phyloP scores from a whole-genome alignment of 1,139 yeast genomes.

The Barnettozyma hawaiiensis region DNA sequence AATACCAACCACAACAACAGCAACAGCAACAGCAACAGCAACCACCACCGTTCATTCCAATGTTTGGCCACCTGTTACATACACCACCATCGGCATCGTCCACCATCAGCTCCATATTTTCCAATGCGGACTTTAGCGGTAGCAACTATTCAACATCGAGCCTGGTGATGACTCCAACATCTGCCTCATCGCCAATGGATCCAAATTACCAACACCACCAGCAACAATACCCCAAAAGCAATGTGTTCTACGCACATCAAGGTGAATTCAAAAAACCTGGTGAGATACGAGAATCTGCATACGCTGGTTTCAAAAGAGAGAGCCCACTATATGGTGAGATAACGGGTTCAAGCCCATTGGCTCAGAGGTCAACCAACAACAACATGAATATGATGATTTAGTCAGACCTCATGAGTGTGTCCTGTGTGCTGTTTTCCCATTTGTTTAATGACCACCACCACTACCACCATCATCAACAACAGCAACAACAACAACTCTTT shows the following conservation, averaged over 20 bases:
- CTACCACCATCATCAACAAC: no score
- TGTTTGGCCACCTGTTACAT: constrained; percentile 7
- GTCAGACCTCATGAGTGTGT: no score
- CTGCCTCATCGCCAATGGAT: constrained; percentile 21
- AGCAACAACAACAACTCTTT: no score
- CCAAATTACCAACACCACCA: constrained; percentile 6
- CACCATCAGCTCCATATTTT: constrained; percentile 22
- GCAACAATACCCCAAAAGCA: constrained; percentile 3
- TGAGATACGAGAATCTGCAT: constrained; percentile 6
- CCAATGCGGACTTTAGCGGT: constrained; percentile 12
- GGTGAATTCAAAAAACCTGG: constrained; percentile 8
- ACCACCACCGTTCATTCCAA: constrained; percentile 9
- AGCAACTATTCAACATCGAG: constrained; percentile 19
- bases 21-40: not conserved
- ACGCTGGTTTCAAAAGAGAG: constrained; percentile 12
- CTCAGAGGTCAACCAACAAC: constrained; percentile 23
- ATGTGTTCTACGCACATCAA: constrained; percentile 7
- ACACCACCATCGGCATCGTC: constrained; percentile 27
- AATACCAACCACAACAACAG: constrained; percentile 6
- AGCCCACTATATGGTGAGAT: constrained; percentile 7
- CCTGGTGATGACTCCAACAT: constrained; percentile 15
- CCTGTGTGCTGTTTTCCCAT: not conserved
- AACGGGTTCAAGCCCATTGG: constrained; percentile 19
- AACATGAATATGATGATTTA: constrained; percentile 17
- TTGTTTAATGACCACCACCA: not conserved